phyloP scores from a whole-genome alignment of 2,329 filamentous ascomycete species.

The Tolypocladium inflatum region DNA sequence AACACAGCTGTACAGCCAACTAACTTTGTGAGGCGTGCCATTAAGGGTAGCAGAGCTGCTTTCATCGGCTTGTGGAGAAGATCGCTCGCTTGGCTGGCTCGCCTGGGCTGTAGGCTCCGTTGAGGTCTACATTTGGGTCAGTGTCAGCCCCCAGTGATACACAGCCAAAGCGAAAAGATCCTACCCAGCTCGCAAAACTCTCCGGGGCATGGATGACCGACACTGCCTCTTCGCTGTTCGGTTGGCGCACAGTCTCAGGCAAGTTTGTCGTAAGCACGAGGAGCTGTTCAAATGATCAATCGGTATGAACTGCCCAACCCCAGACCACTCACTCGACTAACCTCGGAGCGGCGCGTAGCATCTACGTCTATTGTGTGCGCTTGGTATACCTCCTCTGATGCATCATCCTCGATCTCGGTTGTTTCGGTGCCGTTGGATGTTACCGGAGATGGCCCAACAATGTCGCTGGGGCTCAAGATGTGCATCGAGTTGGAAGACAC shows the following conservation, averaged over 20 bases:
- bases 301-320: slow-evolving; percentile 1
- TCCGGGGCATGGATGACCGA: slow-evolving; percentile 89
- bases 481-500: slow-evolving; percentile 43
- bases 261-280: slow-evolving; percentile 48
- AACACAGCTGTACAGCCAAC: background rate
- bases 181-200: slow-evolving; percentile 72
- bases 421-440: slow-evolving; percentile 77
- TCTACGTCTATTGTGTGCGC: slow-evolving; percentile 9
- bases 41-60: slow-evolving; percentile 17
- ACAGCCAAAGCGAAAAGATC: slow-evolving; percentile 13
- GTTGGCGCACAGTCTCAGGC: slow-evolving; percentile 45
- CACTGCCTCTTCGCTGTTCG: slow-evolving; percentile 65
- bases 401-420: slow-evolving; percentile 78
- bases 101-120: slow-evolving; percentile 26
- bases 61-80: slow-evolving; percentile 28
- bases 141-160: background rate
- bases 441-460: slow-evolving; percentile 73
- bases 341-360: slow-evolving; percentile 18
- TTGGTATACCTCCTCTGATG: slow-evolving; percentile 47
- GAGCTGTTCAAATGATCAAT: slow-evolving; percentile 25
- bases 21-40: slow-evolving; percentile 14
- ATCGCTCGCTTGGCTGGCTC: slow-evolving; percentile 22
- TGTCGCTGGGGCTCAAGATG: slow-evolving; percentile 54
- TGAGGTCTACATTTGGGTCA: slow-evolving; percentile 25
- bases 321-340: slow-evolving; percentile 7